Evolutionary conservation across 768 basidiomycete genomes (phyloP), one percentile per base, ranked within the genome.

Genomic region (Tulasnella sp.): DNA sequence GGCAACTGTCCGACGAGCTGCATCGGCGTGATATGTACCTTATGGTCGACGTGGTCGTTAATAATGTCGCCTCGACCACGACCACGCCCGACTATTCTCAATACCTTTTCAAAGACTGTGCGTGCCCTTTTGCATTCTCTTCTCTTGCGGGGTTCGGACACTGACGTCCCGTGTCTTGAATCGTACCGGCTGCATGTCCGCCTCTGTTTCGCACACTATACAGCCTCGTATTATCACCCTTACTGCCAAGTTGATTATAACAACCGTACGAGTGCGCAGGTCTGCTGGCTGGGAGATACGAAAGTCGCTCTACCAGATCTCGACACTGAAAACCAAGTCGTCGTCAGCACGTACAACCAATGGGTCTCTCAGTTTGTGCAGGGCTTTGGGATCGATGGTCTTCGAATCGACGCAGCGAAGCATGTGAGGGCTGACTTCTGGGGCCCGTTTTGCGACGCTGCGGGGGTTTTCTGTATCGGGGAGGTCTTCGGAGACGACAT

Each of bases 21-120:
- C 93, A 95, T 82, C 82, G 84, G 14, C 88, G 91, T 42, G 87
- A 87, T 74, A 95, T 95, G 94, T 93, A 90, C 82, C 84, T 95
- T 78, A 94, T 94, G 92, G 89, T 94, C 69, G 93, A 95, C 80
- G 83, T 92, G 39, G 91, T 96, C 49, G 89, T 92, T 40, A 96
- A 96, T 82, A 92, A 95, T 82, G 93, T 96, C 71, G 94, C 93
- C 86, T 84, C 91, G 1, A 88, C 89, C 3, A 87, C 88, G 2
- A 85, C 83, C 42, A 87, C 84, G 7, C 91, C 91, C 19, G 88
- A 91, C 81, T 87, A 88, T 77, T 91, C 91, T 14, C 83, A 82
- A 0, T 93, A 88, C 82, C 86, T 90, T 82, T 91, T 93, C 85
- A 90, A 89, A 80, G 85, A 90, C 37, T 80, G 91, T 89, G 37